Evolutionary conservation across 2,329 filamentous ascomycete species (phyloP).

Genomic region (Ascochyta clinopodiicola): DNA sequence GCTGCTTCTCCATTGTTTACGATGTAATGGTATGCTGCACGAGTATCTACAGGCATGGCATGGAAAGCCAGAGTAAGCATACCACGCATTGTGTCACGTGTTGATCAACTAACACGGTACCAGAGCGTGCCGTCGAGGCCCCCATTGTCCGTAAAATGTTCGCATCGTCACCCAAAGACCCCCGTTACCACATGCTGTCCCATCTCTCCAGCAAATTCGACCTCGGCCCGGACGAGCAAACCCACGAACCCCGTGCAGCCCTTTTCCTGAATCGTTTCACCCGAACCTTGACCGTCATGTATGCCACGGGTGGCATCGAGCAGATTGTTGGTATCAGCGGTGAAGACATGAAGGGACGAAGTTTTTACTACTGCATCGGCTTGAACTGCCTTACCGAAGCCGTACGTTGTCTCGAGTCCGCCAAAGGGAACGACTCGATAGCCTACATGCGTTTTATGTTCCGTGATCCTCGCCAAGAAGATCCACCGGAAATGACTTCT

Average conservation of each 20-base stretch:
- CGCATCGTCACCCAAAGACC: slow-evolving; percentile 80
- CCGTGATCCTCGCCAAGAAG: slow-evolving; percentile 70
- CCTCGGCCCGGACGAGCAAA: slow-evolving; percentile 59
- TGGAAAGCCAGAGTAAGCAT: slow-evolving; percentile 75
- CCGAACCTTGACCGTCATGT: slow-evolving; percentile 82
- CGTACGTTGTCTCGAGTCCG: slow-evolving; percentile 79
- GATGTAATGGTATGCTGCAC: slow-evolving; percentile 87
- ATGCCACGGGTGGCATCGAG: slow-evolving; percentile 77
- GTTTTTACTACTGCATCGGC: slow-evolving; percentile 87
- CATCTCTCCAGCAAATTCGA: slow-evolving; percentile 82
- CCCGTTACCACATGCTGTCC: slow-evolving; percentile 87
- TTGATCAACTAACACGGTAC: slow-evolving; percentile 13
- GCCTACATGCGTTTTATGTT: slow-evolving; percentile 88
- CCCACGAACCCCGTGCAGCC: slow-evolving; percentile 81
- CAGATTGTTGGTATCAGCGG: slow-evolving; percentile 77
- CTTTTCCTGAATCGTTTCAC: slow-evolving; percentile 88
- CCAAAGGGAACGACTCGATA: slow-evolving; percentile 89
- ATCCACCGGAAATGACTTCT: slow-evolving; percentile 38
- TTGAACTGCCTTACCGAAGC: slow-evolving; percentile 78
- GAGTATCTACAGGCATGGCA: slow-evolving; percentile 73
- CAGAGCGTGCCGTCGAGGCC: slow-evolving; percentile 78
- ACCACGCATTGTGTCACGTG: not conserved
- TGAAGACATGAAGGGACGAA: slow-evolving; percentile 73
- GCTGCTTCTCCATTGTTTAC: slow-evolving; percentile 87
- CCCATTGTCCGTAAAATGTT: slow-evolving; percentile 81